Conservation (phyloP, 805 yeast species). For the Torulaspora gathmanii region DNA sequence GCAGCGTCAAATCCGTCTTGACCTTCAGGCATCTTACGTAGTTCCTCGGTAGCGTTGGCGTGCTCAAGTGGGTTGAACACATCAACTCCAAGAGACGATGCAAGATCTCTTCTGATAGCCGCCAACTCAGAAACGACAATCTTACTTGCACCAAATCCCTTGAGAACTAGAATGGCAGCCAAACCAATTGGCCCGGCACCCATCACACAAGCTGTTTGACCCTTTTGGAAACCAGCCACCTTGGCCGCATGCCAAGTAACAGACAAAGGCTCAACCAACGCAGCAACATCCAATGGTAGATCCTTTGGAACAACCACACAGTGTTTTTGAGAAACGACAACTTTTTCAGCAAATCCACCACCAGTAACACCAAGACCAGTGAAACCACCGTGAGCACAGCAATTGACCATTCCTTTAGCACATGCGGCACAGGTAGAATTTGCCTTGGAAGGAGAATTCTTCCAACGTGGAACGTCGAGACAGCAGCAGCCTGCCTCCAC, state of each 20-base stretch:
- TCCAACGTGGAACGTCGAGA: slow-evolving; percentile 41
- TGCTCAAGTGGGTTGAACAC: slow-evolving; percentile 46
- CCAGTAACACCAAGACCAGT: slow-evolving; percentile 53
- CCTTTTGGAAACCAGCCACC: slow-evolving; percentile 42
- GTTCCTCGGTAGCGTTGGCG: slow-evolving; percentile 38
- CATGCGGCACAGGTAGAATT: slow-evolving; percentile 44
- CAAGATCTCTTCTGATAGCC: slow-evolving; percentile 45
- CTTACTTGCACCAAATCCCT: slow-evolving; percentile 45
- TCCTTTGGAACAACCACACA: slow-evolving; percentile 40
- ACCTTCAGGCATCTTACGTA: slow-evolving; percentile 40
- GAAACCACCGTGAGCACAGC: slow-evolving; percentile 46
- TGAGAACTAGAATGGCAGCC: slow-evolving; percentile 51
- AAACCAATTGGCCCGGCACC: slow-evolving; percentile 65
- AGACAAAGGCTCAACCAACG: slow-evolving; percentile 53
- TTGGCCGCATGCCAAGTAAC: slow-evolving; percentile 56
- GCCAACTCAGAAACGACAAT: slow-evolving; percentile 53
- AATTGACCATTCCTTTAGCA: slow-evolving; percentile 45
- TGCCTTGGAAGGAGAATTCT: slow-evolving; percentile 16
- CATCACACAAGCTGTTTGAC: slow-evolving; percentile 46
- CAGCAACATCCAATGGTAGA: slow-evolving; percentile 50
- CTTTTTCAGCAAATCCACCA: slow-evolving; percentile 52
- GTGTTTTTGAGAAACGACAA: slow-evolving; percentile 41
- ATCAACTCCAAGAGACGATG: slow-evolving; percentile 44
- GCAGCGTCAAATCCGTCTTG: slow-evolving; percentile 47
- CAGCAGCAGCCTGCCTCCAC: slow-evolving; percentile 60